phyloP scores from a whole-genome alignment of 2,329 filamentous ascomycete species.

The Ophiosphaerella narmari region DNA sequence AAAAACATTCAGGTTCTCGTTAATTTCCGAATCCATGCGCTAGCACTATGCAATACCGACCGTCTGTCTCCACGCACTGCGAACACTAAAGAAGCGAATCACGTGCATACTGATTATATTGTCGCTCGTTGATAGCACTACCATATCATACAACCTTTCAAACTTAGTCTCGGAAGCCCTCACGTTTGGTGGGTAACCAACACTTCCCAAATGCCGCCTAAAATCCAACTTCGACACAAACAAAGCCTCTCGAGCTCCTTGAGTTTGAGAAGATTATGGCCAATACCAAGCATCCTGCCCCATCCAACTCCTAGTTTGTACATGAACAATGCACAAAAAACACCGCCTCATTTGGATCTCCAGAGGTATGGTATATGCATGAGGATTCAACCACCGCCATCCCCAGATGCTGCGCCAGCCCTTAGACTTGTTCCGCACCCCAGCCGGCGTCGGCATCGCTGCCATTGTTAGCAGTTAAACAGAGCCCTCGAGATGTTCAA shows the following conservation, averaged over 20 bases:
- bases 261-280: not conserved
- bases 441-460: conserved; percentile 59
- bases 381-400: conserved; percentile 36
- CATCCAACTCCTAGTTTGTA: conserved; percentile 15
- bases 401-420: conserved; percentile 10
- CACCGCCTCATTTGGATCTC: conserved; percentile 1
- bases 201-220: not conserved
- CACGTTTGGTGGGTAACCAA: not conserved
- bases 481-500: not conserved
- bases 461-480: conserved; percentile 11
- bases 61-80: conserved; percentile 20
- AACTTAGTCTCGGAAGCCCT: not conserved
- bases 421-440: conserved; percentile 59
- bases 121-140: conserved; percentile 3
- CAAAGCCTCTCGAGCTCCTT: not conserved
- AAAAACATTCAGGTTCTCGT: not conserved
- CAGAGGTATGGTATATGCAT: conserved; percentile 1
- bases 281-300: conserved; percentile 4
- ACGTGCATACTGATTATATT: conserved; percentile 11
- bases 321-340: conserved; percentile 12
- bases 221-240: not conserved
- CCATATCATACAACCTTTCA: conserved; percentile 15
- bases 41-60: conserved; percentile 4
- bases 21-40: conserved; percentile 3
- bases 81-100: conserved; percentile 30